Evolutionary conservation across 176 grass and related monocot species (phyloP).

Genomic region (Eleusine indica): DNA sequence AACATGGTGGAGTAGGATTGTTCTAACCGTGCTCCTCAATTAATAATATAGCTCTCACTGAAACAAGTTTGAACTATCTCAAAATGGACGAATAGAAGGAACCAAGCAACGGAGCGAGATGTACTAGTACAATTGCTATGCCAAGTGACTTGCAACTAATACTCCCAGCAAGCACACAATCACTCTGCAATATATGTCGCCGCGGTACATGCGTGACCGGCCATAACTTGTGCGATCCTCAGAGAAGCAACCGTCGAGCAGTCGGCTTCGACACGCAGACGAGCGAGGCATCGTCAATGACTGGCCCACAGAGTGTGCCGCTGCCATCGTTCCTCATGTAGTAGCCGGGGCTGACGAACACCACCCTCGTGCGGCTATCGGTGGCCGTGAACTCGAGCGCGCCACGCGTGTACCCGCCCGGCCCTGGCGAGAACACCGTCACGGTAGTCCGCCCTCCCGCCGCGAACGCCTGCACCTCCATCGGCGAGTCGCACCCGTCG

Average conservation of each 20-base stretch:
- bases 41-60: too few relatives aligned
- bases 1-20: too few relatives aligned
- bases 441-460: conserved; percentile 18
- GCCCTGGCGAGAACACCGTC: conserved; percentile 40
- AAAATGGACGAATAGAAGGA: too few relatives aligned
- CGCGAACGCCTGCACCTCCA: conserved; percentile 63
- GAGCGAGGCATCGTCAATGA: conserved; percentile 51
- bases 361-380: conserved; percentile 38
- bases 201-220: neutral
- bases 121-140: too few relatives aligned
- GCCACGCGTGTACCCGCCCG: conserved; percentile 42
- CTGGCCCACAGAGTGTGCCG: conserved; percentile 53
- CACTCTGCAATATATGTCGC: too few relatives aligned
- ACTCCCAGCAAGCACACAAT: too few relatives aligned
- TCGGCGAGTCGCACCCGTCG: conserved; percentile 38
- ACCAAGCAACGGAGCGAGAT: too few relatives aligned
- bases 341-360: conserved; percentile 50
- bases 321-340: conserved; percentile 43
- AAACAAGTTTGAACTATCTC: too few relatives aligned
- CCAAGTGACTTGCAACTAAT: too few relatives aligned
- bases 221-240: neutral
- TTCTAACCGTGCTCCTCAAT: too few relatives aligned
- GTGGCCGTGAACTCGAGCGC: conserved; percentile 46
- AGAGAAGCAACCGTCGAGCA: neutral
- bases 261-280: conserved; percentile 20